Evolutionary conservation across 176 grass and related monocot species (phyloP).

Genomic region (Miscanthus lutarioriparius): DNA sequence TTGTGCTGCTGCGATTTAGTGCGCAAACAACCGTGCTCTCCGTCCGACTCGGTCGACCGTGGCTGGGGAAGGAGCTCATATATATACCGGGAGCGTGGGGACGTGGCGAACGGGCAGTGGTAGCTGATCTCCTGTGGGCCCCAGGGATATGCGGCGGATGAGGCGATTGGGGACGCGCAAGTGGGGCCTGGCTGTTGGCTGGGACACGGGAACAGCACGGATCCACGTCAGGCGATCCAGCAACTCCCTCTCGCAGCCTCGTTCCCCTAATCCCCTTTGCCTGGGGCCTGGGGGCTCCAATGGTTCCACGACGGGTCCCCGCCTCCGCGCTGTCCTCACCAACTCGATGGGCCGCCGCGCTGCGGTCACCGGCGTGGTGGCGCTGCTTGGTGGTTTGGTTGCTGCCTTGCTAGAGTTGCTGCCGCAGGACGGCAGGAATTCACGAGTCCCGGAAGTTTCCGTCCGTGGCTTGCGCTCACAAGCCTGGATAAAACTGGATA

Average conservation of each 20-base stretch:
- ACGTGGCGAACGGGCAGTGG: constrained; percentile 51
- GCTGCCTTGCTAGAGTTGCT: not conserved
- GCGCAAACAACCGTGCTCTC: not conserved
- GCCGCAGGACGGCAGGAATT: not conserved
- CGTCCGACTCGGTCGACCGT: not conserved
- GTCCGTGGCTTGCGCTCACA: not conserved
- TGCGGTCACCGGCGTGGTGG: constrained; percentile 1
- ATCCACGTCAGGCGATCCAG: constrained; percentile 51
- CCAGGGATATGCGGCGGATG: not conserved
- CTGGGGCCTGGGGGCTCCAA: constrained; percentile 19
- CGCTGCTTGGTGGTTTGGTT: not conserved
- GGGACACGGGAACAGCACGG: constrained; percentile 52
- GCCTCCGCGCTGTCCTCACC: constrained; percentile 17
- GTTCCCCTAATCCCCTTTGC: not conserved
- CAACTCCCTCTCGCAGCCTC: not conserved
- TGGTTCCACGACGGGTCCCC: constrained; percentile 8
- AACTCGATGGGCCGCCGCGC: not conserved
- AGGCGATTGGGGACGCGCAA: constrained; percentile 1
- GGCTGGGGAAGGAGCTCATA: not conserved
- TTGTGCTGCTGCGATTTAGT: not conserved
- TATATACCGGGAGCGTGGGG: constrained; percentile 30
- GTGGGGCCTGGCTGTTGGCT: constrained; percentile 28
- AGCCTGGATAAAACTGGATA: not conserved
- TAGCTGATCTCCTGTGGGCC: not conserved
- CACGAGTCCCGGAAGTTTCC: not conserved